phyloP scores from a whole-genome alignment of 2,329 filamentous ascomycete genomes.

The Phialophora verrucosa region DNA sequence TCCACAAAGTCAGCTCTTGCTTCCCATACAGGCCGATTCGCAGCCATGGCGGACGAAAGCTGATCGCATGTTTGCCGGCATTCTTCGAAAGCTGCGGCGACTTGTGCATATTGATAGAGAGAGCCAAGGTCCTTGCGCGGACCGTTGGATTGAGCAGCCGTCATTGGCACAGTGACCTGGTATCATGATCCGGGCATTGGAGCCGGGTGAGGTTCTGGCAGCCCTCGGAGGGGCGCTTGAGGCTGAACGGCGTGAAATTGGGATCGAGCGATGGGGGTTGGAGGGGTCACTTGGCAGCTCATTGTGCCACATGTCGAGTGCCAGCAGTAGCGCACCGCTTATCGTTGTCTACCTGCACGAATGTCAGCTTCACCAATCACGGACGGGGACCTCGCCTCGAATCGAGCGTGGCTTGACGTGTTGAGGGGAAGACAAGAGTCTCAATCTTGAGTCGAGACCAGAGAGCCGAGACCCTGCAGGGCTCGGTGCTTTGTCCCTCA shows the following conservation, averaged over 20 bases:
- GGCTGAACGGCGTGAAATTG: background rate
- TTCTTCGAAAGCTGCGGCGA: constrained; percentile 4
- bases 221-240: background rate
- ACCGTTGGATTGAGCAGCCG: background rate
- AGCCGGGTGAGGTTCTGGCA: background rate
- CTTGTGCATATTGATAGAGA: constrained; percentile 6
- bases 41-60: constrained; percentile 3
- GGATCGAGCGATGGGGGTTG: background rate
- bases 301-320: background rate
- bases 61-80: constrained; percentile 7
- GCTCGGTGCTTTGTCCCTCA: background rate
- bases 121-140: constrained; percentile 4
- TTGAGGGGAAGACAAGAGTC: background rate
- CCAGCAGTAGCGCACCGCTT: background rate
- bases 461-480: background rate
- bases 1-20: constrained; percentile 4
- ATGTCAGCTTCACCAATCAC: background rate
- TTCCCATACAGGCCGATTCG: constrained; percentile 7
- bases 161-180: background rate
- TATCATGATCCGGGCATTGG: background rate
- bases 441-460: background rate
- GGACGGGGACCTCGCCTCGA: background rate
- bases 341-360: background rate
- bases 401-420: background rate
- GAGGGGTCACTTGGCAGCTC: background rate